phyloP scores from a whole-genome alignment of 2,329 filamentous ascomycete species.

The Parascedosporium putredinis region DNA sequence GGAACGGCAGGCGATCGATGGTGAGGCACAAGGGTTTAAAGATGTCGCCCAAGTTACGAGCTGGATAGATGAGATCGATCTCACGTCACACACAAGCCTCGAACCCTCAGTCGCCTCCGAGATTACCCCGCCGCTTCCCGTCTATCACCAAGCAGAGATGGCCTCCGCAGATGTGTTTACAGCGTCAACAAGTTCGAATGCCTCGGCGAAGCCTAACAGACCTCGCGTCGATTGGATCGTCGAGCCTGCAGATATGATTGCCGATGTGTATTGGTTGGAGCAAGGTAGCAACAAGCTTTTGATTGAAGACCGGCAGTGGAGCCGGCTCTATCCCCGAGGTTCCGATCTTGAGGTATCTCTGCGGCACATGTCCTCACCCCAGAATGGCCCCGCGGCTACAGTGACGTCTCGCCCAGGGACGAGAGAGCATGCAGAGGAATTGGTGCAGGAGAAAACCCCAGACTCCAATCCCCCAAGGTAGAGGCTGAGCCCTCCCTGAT shows the following conservation, averaged over 20 bases:
- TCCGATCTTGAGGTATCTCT: conserved; percentile 10
- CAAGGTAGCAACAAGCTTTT: conserved; percentile 68
- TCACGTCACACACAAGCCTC: conserved; percentile 13
- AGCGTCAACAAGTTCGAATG: conserved; percentile 28
- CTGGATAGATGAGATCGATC: conserved; percentile 64
- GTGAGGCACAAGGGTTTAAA: conserved; percentile 65
- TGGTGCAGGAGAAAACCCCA: conserved; percentile 14
- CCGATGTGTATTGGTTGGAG: conserved; percentile 86
- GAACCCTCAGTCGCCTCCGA: conserved; percentile 17
- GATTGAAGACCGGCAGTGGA: conserved; percentile 70
- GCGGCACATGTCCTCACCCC: conserved; percentile 13
- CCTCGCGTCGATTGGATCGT: conserved; percentile 78
- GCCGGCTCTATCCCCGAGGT: conserved; percentile 53
- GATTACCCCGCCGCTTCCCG: conserved; percentile 25
- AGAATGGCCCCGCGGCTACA: not conserved
- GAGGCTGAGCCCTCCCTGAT: conserved; percentile 33
- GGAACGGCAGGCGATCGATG: conserved; percentile 64
- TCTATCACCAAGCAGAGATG: conserved; percentile 34
- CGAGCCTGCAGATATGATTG: conserved; percentile 73
- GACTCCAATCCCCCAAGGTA: conserved; percentile 9
- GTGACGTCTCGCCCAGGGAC: not conserved
- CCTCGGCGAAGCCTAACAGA: conserved; percentile 51
- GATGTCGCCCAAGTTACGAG: conserved; percentile 59
- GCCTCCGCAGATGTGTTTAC: conserved; percentile 32
- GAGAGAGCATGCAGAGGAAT: conserved; percentile 5